Base-by-base conservation (phyloP, 1,139 yeast species). In the Sugiyamaella xylanicola region DNA sequence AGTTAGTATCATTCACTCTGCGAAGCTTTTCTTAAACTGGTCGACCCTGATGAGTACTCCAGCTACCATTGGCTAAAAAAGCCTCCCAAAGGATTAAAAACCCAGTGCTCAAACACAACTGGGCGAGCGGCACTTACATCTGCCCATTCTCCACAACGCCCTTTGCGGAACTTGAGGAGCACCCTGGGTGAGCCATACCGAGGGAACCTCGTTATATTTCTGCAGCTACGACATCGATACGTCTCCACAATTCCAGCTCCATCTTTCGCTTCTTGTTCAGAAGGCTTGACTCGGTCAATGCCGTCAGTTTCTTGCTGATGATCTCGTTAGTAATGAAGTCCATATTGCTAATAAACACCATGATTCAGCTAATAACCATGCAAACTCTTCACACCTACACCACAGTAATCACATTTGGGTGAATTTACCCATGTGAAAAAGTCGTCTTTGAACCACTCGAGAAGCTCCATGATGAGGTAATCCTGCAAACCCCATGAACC, bases 141-240 rank as follows among this genome's bases (percentile, higher is more conserved):
- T 56, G 92, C 95, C 96, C 96, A 92, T 69, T 92, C 99, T 1
- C 99, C 99, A 72, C 99, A 92, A 47, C 99, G 75, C 0, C 98
- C 98, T 35, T 70, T 68, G 41, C 90, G 74, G 0, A 86, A 81
- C 22, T 78, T 73, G 16, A 91, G 69, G 36, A 93, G 72, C 58
- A 81, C 81, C 0, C 74, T 74, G 0, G 95, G 87, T 60, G 83
- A 80, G 65, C 87, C 85, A 64, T 87, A 86, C 43, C 99, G 76
- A 0, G 96, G 89, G 61, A 90, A 92, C 46, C 87, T 76, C 17
- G 82, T 76, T 0, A 59, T 55, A 0, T 60, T 49, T 1, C 69
- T 62, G 69, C 96, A 90, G 1, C 63, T 61, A 1, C 61, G 59
- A 66, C 97, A 91, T 56, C 70, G 68, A 68, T 86, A 90, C 4